Conservation (phyloP, 495 filamentous ascomycete species). For the Penicillium cosmopolitanum region DNA sequence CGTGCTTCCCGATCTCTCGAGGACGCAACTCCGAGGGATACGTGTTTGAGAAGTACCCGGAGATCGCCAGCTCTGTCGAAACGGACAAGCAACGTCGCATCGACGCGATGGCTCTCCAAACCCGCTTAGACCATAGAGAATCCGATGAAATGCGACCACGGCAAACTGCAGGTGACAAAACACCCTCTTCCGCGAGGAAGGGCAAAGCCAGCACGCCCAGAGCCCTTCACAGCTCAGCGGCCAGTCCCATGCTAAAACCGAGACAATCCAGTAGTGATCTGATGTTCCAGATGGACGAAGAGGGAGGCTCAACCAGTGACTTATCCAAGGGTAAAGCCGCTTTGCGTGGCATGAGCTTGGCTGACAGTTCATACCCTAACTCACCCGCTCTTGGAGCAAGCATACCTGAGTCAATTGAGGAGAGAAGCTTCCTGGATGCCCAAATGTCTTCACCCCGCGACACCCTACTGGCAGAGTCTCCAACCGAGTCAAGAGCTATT, state of each 20-base stretch:
- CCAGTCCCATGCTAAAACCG: slow-evolving; percentile 63
- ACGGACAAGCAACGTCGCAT: slow-evolving; percentile 59
- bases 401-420: slow-evolving; percentile 36
- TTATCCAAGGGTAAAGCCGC: slow-evolving; percentile 37
- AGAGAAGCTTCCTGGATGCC: slow-evolving; percentile 37
- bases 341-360: slow-evolving; percentile 27
- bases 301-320: slow-evolving; percentile 42
- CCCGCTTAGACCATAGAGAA: slow-evolving; percentile 63
- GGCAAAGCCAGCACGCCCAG: slow-evolving; percentile 49
- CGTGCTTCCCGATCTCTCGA: slow-evolving; percentile 72
- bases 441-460: slow-evolving; percentile 38
- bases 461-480: slow-evolving; percentile 29
- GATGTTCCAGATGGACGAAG: slow-evolving; percentile 97
- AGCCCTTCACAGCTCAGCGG: slow-evolving; percentile 45
- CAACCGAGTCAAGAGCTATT: slow-evolving; percentile 33
- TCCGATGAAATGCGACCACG: slow-evolving; percentile 46
- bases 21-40: slow-evolving; percentile 72
- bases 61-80: slow-evolving; percentile 56
- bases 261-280: slow-evolving; percentile 72
- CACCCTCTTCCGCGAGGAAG: slow-evolving; percentile 60
- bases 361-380: slow-evolving; percentile 28
- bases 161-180: slow-evolving; percentile 54
- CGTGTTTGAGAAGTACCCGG: slow-evolving; percentile 73
- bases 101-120: slow-evolving; percentile 62
- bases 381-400: slow-evolving; percentile 36